These are phyloP conservation scores for Malus fusca DNA, from an alignment of 306 rosid species.

Conservation along the genomic window DNA sequence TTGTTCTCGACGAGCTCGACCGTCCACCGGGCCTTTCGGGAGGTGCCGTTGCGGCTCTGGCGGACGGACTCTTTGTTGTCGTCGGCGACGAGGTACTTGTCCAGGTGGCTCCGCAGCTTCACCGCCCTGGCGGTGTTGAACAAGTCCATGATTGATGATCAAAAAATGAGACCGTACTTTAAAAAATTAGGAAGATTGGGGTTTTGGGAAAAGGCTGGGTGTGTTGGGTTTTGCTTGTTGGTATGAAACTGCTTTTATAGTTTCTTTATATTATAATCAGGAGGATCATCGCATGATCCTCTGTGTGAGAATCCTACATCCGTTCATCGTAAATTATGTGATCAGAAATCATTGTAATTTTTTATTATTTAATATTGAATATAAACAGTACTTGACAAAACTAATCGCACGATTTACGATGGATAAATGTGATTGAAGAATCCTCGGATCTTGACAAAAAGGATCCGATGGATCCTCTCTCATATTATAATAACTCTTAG, in stretches of 20 bases:
- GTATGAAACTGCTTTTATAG: background rate
- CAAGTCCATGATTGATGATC: constrained; percentile 41
- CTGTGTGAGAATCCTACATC: too few relatives aligned
- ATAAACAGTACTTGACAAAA: too few relatives aligned
- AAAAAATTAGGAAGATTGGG: background rate
- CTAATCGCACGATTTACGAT: too few relatives aligned
- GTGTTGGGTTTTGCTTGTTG: constrained; percentile 26
- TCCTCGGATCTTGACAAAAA: too few relatives aligned
- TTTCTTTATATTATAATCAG: too few relatives aligned
- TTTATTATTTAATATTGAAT: too few relatives aligned
- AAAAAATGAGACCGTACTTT: background rate
- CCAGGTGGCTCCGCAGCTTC: constrained; percentile 61
- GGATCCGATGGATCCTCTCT: too few relatives aligned
- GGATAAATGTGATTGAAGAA: too few relatives aligned
- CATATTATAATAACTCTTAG: too few relatives aligned
- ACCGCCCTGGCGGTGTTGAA: constrained; percentile 46
- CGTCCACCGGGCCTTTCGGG: constrained; percentile 46
- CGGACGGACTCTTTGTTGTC: constrained; percentile 37
- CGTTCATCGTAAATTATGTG: too few relatives aligned
- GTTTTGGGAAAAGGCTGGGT: background rate
- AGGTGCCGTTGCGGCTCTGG: constrained; percentile 47
- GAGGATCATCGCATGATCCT: too few relatives aligned
- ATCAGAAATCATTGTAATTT: too few relatives aligned
- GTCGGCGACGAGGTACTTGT: constrained; percentile 60
- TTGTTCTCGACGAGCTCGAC: constrained; percentile 49